These are phyloP conservation scores for Sungouiella blattae DNA, from an alignment of 805 yeast genomes.

Conservation along the genomic window DNA sequence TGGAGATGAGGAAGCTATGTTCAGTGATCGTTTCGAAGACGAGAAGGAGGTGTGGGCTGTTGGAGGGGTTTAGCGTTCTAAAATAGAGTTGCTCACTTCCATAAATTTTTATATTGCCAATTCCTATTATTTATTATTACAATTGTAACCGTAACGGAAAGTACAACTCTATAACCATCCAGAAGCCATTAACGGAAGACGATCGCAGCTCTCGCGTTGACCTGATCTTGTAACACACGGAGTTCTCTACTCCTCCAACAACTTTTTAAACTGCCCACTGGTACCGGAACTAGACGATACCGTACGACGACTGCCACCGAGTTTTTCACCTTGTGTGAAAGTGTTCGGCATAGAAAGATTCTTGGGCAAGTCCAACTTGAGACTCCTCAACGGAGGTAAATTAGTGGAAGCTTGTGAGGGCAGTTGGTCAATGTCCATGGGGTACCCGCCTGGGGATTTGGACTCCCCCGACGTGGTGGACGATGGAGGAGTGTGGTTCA, in stretches of 20 bases:
- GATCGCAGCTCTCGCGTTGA: no score
- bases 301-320: background rate
- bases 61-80: constrained; percentile 42
- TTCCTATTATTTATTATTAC: background rate
- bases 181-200: no score
- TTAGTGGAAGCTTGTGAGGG: constrained; percentile 11
- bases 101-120: background rate
- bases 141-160: no score
- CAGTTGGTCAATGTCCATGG: constrained; percentile 4
- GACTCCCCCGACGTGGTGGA: background rate
- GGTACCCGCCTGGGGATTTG: constrained; percentile 1
- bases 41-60: constrained; percentile 86
- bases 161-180: no score
- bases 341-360: constrained; percentile 27
- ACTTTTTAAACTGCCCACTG: background rate
- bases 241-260: no score
- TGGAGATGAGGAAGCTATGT: constrained; percentile 83
- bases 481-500: constrained; percentile 6
- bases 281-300: constrained; percentile 3
- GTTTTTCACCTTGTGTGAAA: no score
- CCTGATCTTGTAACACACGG: no score
- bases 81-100: background rate
- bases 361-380: constrained; percentile 49
- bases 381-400: constrained; percentile 49
- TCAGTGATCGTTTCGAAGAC: constrained; percentile 82